These are phyloP conservation scores for Elsinoe necatrix DNA, from an alignment of 2,329 filamentous ascomycete species.

Conservation along the genomic window DNA sequence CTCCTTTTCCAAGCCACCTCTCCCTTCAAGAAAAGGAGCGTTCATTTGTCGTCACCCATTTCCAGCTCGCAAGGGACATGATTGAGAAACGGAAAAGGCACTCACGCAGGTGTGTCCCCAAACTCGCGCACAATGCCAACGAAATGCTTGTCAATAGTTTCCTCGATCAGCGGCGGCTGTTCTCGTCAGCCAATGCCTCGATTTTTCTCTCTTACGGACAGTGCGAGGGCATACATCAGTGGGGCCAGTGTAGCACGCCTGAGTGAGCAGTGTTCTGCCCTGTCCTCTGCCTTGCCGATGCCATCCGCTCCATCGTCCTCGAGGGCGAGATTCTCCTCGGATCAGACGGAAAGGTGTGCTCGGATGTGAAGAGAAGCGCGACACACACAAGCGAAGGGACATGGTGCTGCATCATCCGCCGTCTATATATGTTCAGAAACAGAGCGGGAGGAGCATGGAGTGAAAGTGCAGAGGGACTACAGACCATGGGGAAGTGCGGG, in stretches of 20 bases:
- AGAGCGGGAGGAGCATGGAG: background rate
- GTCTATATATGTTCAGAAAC: background rate
- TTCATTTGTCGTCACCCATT: too few relatives aligned
- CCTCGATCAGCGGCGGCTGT: slow-evolving; percentile 56
- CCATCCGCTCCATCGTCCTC: background rate
- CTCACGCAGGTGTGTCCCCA: slow-evolving; percentile 56
- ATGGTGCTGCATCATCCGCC: background rate
- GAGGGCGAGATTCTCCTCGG: background rate
- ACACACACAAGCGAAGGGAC: background rate
- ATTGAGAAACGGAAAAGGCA: slow-evolving; percentile 7
- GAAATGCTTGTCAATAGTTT: slow-evolving; percentile 68
- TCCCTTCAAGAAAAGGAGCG: too few relatives aligned
- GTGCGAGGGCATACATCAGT: background rate
- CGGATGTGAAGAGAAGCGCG: background rate
- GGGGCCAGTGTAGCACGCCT: slow-evolving; percentile 14
- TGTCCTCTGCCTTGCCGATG: background rate
- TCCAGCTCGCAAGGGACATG: too few relatives aligned
- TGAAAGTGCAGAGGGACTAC: background rate
- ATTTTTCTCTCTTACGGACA: background rate
- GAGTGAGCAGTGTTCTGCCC: slow-evolving; percentile 10
- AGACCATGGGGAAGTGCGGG: background rate
- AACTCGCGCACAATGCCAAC: slow-evolving; percentile 52
- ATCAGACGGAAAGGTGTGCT: background rate
- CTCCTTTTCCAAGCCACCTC: background rate
- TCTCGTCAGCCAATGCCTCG: too few relatives aligned